A percentile compares a stretch with the other conserved stretches of the same genome.
Evolutionary conservation across 2,329 filamentous ascomycete genomes (phyloP).

Genomic region (Stylonectria norvegica): DNA sequence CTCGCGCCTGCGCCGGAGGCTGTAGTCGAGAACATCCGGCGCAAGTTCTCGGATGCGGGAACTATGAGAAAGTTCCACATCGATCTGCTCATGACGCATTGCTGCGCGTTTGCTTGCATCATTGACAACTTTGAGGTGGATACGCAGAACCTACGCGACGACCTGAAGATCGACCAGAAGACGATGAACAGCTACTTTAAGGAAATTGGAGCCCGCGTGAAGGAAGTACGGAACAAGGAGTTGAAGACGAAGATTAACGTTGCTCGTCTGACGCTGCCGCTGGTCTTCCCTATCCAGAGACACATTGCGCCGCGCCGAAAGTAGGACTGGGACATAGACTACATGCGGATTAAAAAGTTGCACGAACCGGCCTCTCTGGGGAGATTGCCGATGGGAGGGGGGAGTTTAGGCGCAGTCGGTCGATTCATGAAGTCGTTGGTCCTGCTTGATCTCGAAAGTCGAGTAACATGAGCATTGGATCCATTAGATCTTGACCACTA

Average conservation of each 20-base stretch:
- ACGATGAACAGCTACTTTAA: conserved; percentile 68
- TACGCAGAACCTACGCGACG: conserved; percentile 64
- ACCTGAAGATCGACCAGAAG: conserved; percentile 68
- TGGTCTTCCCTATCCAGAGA: conserved; percentile 72
- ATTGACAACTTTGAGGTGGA: conserved; percentile 73
- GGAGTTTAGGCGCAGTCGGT: conserved; percentile 1
- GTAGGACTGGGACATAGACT: background rate
- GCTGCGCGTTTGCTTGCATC: conserved; percentile 67
- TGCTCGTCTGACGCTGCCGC: conserved; percentile 71
- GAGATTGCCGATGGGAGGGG: background rate
- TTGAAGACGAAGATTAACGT: conserved; percentile 55
- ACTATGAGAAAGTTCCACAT: conserved; percentile 68
- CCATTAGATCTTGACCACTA: too few species aligned
- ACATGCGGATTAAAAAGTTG: background rate
- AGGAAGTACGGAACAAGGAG: conserved; percentile 57
- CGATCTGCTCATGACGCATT: conserved; percentile 70
- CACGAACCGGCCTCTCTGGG: background rate
- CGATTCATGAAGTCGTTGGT: too few species aligned
- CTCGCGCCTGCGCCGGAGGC: conserved; percentile 57
- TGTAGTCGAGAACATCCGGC: conserved; percentile 63
- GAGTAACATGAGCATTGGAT: too few species aligned
- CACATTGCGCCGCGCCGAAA: conserved; percentile 30
- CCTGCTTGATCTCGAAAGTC: too few species aligned
- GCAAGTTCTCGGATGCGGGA: conserved; percentile 63
- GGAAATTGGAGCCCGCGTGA: conserved; percentile 71